Evolutionary conservation across 75 land plant species (phyloP).

Genomic region (Sequoia sempervirens): DNA sequence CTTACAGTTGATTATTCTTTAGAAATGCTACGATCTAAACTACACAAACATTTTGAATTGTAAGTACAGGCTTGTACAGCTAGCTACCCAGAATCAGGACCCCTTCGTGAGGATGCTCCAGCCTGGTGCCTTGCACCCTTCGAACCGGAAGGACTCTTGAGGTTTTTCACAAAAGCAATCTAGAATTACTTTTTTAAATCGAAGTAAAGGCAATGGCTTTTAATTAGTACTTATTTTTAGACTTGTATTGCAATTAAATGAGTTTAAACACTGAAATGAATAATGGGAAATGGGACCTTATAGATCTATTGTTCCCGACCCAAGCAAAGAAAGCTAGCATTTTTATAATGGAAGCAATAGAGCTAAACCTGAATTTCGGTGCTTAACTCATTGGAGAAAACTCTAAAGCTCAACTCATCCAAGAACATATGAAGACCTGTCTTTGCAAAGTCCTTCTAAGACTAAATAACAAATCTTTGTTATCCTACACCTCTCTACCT

Average conservation of each 20-base stretch:
- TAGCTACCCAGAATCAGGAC: slow-evolving; percentile 43
- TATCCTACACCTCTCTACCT: too few species aligned
- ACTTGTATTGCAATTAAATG: too few species aligned
- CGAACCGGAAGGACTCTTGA: slow-evolving; percentile 77
- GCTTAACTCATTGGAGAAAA: background rate
- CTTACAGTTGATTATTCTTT: background rate
- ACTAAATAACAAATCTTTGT: background rate
- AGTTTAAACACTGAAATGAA: too few species aligned
- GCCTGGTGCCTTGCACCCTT: slow-evolving; percentile 68
- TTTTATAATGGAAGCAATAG: background rate
- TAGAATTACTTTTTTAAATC: too few species aligned
- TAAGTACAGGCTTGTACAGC: slow-evolving; percentile 43
- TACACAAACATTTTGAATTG: background rate
- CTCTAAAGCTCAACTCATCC: background rate
- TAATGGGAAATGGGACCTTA: background rate
- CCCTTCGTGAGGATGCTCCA: slow-evolving; percentile 50
- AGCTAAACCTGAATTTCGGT: background rate
- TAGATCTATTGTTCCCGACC: background rate
- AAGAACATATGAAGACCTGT: background rate
- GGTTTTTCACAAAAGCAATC: slow-evolving; percentile 24
- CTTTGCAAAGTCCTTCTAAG: background rate
- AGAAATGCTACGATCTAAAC: background rate
- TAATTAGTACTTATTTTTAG: too few species aligned
- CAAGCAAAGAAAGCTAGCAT: background rate
- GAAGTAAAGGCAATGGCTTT: too few species aligned